Base-by-base conservation (phyloP, 1,284 basidiomycete genomes). In the Moesziomyces antarcticus region DNA sequence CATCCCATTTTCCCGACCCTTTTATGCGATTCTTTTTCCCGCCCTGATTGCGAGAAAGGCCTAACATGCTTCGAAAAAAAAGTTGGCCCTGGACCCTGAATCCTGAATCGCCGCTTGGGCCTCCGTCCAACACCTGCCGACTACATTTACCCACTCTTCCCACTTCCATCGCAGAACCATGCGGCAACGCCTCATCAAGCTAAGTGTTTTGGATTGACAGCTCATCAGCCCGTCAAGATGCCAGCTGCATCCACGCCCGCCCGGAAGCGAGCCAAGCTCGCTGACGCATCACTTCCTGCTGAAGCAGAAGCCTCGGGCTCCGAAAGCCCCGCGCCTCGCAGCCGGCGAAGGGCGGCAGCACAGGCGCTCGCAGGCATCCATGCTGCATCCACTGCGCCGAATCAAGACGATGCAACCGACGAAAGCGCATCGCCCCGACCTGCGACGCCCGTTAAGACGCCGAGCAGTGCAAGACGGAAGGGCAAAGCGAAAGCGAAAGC, bases 211-310 rank as follows among this genome's bases (percentile, higher is more conserved):
- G 50, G 50, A 50, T 49, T 35, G 27, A 4, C 14, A 18, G 5
- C 14, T 14, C 41, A 27, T 37, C 40, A 22, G 46, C 22, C 22
- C 27, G 37, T 30, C 49, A 41, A 44, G 16, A 63, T 69, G 66
- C 60, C 66, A 0, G 49, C 53, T 20, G 42, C 49, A 42, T 44
- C 59, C n/a, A 68, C 58, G 13, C 56, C 66, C 7, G 51, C 52
- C 16, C 30, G 56, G 16, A 69, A 69, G 50, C 62, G 56, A 35
- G 40, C 53, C 9, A 69, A 59, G 49, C 41, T 57, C 20, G 52
- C 48, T 16, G 24, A 42, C n/a, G 22, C 13, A 25, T 1, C 46
- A n/a, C 20, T 10, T n/a, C n/a, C n/a, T 11, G 27, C 47, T 5
- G 6, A 14, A 5, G 11, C 37, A 7, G 37, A 40, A 18, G 37